phyloP scores from a whole-genome alignment of 2,329 filamentous ascomycete species.

The Monilinia vaccinii-corymbosi region DNA sequence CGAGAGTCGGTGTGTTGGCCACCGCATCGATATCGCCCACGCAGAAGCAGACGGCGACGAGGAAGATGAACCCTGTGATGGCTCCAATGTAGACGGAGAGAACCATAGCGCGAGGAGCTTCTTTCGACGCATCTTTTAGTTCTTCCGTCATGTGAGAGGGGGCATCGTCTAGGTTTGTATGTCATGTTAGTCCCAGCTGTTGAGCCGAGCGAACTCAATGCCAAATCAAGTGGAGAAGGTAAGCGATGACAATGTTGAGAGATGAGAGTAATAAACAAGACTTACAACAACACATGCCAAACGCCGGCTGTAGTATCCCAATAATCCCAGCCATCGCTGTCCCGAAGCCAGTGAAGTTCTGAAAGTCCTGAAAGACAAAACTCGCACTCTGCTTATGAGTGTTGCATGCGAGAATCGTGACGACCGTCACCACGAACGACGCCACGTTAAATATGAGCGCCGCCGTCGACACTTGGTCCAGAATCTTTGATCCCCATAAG shows the following conservation, averaged over 20 bases:
- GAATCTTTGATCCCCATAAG: constrained; percentile 39
- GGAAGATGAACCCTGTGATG: constrained; percentile 38
- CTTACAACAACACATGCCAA: constrained; percentile 43
- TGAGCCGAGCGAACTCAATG: background rate
- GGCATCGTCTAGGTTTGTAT: constrained; percentile 32
- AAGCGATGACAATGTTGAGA: background rate
- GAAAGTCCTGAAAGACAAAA: constrained; percentile 47
- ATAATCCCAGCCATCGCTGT: constrained; percentile 42
- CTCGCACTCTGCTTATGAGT: constrained; percentile 43
- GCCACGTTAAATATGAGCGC: constrained; percentile 44
- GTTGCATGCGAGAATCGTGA: constrained; percentile 44
- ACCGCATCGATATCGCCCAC: constrained; percentile 39
- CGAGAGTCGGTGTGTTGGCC: constrained; percentile 35
- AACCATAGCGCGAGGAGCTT: constrained; percentile 42
- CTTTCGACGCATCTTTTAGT: constrained; percentile 40
- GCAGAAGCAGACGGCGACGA: constrained; percentile 42
- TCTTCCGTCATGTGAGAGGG: constrained; percentile 47
- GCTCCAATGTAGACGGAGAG: constrained; percentile 40
- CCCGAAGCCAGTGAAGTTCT: constrained; percentile 44
- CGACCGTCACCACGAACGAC: constrained; percentile 42
- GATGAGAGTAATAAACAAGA: background rate
- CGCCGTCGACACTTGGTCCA: constrained; percentile 42
- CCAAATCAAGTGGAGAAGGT: background rate
- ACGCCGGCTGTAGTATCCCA: constrained; percentile 44
- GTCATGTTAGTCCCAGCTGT: background rate